Evolutionary conservation across 108 stramenopile species (phyloP), one percentile per base, ranked within the genome.

Genomic region (Pseudonitzschia delicatissima): DNA sequence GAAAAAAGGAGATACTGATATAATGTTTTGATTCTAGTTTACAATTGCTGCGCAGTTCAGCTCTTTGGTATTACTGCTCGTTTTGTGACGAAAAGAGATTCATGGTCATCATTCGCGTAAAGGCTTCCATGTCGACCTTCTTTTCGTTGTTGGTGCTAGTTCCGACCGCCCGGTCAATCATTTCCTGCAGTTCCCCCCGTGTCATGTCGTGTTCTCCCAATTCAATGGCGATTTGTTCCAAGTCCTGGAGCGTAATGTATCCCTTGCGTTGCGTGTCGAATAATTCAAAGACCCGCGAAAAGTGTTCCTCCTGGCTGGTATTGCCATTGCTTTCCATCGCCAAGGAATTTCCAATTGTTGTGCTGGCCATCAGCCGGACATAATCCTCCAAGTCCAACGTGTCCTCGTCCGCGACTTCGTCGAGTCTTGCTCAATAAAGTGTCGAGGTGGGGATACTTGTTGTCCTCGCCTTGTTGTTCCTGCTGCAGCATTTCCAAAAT

Each of bases 261-360:
- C 98, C 99, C 36, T 96, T 96, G 58, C 92, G 82, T 65, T 97
- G 90, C 55, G 89, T 91, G 78, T 99, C 99, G 61, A 99, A 99
- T 35, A 99, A 78, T 66, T 97, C 89, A 73, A 99, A 99, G 9
- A 99, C 95, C 80, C 95, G 98, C 40, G 72, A 66, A 44, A 84
- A 69, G 1, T 76, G 58, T 21, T 73, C 68, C 27, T 78, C 53
- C 9, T 74, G 48, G n/a, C 18, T 23, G 0, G 23, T 18, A 15
- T 34, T 53, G 23, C 62, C 47, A 18, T 37, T 82, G 57, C 89
- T 86, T 64, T 83, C 82, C n/a, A 28, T 18, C 1, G 1, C 39
- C 79, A 94, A 84, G 45, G 82, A 82, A 27, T 64, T 58, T 11
- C 49, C 45, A 21, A 70, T 62, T 51, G 64, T 66, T 15, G 79